Conservation (phyloP, 768 basidiomycete genomes). For the Royoungia palumana region DNA sequence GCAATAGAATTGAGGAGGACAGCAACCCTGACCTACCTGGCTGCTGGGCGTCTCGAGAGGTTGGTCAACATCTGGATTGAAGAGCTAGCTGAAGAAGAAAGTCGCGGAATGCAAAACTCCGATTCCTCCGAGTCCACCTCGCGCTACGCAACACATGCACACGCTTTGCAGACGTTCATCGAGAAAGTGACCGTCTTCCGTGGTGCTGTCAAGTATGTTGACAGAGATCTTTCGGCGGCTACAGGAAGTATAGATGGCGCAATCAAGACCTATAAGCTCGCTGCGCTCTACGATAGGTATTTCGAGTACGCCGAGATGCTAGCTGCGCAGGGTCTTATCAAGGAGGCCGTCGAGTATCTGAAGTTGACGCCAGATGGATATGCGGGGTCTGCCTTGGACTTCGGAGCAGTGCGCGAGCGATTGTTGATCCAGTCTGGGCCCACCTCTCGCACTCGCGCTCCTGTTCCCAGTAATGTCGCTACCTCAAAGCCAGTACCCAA, state of each 20-base stretch:
- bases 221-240: conserved; percentile 56
- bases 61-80: conserved; percentile 90
- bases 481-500: conserved; percentile 6
- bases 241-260: conserved; percentile 37
- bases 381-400: conserved; percentile 51
- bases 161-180: conserved; percentile 88
- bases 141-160: conserved; percentile 74
- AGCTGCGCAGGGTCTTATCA: conserved; percentile 83
- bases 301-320: conserved; percentile 94
- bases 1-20: conserved; percentile 66
- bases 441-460: conserved; percentile 3
- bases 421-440: conserved; percentile 40
- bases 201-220: conserved; percentile 75
- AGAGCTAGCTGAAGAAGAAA: conserved; percentile 86
- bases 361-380: conserved; percentile 78
- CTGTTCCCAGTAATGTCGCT: conserved; percentile 30
- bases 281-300: conserved; percentile 86
- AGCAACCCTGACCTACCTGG: conserved; percentile 91
- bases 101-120: conserved; percentile 39
- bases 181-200: conserved; percentile 97
- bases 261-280: conserved; percentile 74
- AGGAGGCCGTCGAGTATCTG: conserved; percentile 77
- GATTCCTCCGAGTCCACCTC: conserved; percentile 44
- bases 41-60: conserved; percentile 83
- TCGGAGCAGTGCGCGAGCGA: conserved; percentile 44